Evolutionary conservation across 2,329 filamentous ascomycete genomes (phyloP), one percentile per base, ranked within the genome.

Genomic region (Metarhizium rileyi): DNA sequence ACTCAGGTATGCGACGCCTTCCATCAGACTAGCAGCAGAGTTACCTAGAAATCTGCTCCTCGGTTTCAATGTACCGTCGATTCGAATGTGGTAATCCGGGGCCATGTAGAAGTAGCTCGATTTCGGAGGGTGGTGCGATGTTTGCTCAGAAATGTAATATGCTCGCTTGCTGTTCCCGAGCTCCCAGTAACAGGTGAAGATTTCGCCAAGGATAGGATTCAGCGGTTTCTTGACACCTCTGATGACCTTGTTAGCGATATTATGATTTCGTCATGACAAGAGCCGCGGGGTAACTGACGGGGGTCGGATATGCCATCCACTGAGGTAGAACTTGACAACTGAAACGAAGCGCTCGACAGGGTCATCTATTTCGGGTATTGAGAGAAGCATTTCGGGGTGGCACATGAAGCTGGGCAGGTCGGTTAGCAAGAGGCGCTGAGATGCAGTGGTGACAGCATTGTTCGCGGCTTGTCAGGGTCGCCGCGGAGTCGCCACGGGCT

Each of bases 31-130:
- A 38, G 91, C 93, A 1, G 93, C 93, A 3, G 93, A 98, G 70
- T 98, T 98, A 47, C 93, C 93, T 38, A 98, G 71, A 62, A 98
- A 98, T 63, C 86, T 94, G 70, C 90, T 96, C 59, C 90, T 81
- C 1, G 93, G 93, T 66, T 97, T 97, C 57, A 98, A 74, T 4
- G 89, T 95, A 20, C 93, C 93, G 61, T 98, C 93, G 60, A 98
- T 95, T 50, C 93, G 83, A 58, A 98, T 95, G 63, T 94, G 74
- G 63, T 97, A 89, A 49, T 95, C 83, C 2, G 93, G 93, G 0
- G 88, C 90, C 84, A 95, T 90, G 72, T 95, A 98, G 68, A 98
- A 98, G 73, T 98, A 98, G 69, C 90, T 95, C 44, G 91, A 97
- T 72, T 98, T 98, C 26, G 93, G 93, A 28, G 93, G 93, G 63